Base-by-base conservation (phyloP, 352 stramenopile genomes). In the Thalassiosira livingstoniorum region DNA sequence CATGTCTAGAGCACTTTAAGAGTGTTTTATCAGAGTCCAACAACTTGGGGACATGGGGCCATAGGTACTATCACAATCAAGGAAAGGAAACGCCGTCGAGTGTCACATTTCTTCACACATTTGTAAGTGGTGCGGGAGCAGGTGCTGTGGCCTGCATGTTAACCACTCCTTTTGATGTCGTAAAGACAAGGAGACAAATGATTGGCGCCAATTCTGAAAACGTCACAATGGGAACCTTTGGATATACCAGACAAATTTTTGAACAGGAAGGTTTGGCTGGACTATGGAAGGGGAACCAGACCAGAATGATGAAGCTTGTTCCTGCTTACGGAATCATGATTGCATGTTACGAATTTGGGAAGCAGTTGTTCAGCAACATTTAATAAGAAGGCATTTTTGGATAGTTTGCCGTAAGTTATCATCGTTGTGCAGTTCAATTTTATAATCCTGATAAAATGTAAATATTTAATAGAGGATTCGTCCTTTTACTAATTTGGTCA, bases 81-180 rank as follows among this genome's bases (percentile, higher is more conserved):
- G 75, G 78, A 1, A 78, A 83, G 4, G 25, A 58, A 66, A 39
- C 94, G 25, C 89, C 91, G 23, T 79, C 92, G 35, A 90, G 87
- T 10, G 84, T 97, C 57, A 89, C 92, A 47, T 78, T 66, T 7
- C 64, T 64, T 1, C 72, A 89, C 47, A 91, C 96, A 11, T 97
- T 99, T 57, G 57, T 93, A 0, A 95, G 94, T 82, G 96, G 97
- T 5, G 93, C 95, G 7, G 75, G 93, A 0, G 95, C 96, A 2
- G 96, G 96, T 39, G 86, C 94, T 0, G 83, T 98, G 39, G 96
- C 97, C 0, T 94, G 96, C 1, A 93, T 93, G 10, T 72, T 96
- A 25, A 98, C 97, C 37, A 98, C 96, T 4, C 97, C 97, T 0
- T 98, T 98, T 70, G 97, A 98, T 85, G 95, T 98, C 43, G 92